Percentiles rank a stretch among this genome's conserved stretches.
Evolutionary conservation across 805 yeast species (phyloP).

Genomic region (Teunomyces tritomae): DNA sequence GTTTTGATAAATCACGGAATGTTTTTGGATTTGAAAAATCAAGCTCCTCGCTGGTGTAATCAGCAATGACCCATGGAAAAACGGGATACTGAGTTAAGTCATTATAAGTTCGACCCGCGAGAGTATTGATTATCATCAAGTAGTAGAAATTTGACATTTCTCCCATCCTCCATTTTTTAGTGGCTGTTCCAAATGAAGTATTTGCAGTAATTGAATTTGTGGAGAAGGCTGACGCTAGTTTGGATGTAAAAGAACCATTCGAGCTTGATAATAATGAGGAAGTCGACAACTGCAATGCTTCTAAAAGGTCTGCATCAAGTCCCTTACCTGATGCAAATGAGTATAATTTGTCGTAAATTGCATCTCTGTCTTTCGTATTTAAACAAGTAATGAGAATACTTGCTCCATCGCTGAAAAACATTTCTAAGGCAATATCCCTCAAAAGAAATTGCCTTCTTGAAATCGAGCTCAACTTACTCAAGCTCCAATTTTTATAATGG

Average conservation of each 20-base stretch:
- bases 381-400: constrained; percentile 67
- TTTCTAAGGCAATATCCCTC: constrained; percentile 77
- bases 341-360: constrained; percentile 48
- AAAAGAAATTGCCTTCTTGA: constrained; percentile 74
- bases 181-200: constrained; percentile 42
- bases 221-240: constrained; percentile 15
- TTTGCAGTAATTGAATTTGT: constrained; percentile 15
- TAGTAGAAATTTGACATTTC: constrained; percentile 82
- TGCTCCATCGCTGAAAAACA: constrained; percentile 71
- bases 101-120: constrained; percentile 87
- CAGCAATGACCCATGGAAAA: constrained; percentile 89
- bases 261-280: not conserved
- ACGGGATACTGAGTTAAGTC: constrained; percentile 89
- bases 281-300: constrained; percentile 42
- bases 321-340: constrained; percentile 48
- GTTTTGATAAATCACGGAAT: constrained; percentile 76
- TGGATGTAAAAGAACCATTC: constrained; percentile 24
- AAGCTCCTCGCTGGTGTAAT: constrained; percentile 68
- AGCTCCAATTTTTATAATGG: constrained; percentile 56
- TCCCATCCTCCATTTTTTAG: constrained; percentile 73
- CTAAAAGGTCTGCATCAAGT: constrained; percentile 53
- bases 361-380: constrained; percentile 53
- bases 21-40: constrained; percentile 61
- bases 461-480: constrained; percentile 57
- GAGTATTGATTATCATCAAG: constrained; percentile 71